Conservation (phyloP, 306 rosid species). For the Parietaria judaica region DNA sequence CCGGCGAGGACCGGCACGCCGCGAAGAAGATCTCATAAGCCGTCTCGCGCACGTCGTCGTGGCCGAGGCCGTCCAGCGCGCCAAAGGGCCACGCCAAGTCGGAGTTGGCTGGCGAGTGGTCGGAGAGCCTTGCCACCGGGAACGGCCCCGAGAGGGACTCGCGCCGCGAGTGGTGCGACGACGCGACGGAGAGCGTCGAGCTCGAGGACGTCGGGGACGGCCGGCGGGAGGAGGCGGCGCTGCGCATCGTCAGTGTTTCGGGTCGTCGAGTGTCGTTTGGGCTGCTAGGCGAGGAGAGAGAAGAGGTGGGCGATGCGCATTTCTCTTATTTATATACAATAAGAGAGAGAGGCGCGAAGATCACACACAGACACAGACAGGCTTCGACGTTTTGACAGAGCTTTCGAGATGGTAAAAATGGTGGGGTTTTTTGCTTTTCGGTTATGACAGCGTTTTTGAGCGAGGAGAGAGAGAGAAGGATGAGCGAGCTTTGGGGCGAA, state of each 20-base stretch:
- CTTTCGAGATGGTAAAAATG: neutral
- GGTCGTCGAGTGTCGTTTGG: slow-evolving; percentile 8
- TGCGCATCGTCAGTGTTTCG: neutral
- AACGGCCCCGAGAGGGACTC: slow-evolving; percentile 49
- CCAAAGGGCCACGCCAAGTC: slow-evolving; percentile 49
- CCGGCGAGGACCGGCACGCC: slow-evolving; percentile 74
- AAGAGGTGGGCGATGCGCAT: slow-evolving; percentile 21
- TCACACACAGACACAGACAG: slow-evolving; percentile 1
- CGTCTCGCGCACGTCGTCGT: slow-evolving; percentile 55
- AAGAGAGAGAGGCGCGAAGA: slow-evolving; percentile 11
- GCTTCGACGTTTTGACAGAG: slow-evolving; percentile 2
- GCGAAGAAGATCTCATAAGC: slow-evolving; percentile 90
- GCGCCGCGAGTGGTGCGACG: slow-evolving; percentile 55
- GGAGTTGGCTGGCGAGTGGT: slow-evolving; percentile 16
- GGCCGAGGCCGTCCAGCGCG: slow-evolving; percentile 39
- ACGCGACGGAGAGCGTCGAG: slow-evolving; percentile 18
- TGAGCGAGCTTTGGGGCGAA: neutral
- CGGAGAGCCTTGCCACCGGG: slow-evolving; percentile 32
- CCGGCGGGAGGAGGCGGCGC: slow-evolving; percentile 1
- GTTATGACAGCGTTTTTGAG: slow-evolving; percentile 36
- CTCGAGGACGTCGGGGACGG: neutral
- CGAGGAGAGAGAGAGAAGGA: slow-evolving; percentile 13
- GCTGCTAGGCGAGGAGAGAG: slow-evolving; percentile 26
- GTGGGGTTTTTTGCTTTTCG: slow-evolving; percentile 21
- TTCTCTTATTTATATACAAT: slow-evolving; percentile 25